Evolutionary conservation across 164 flowering plant genomes (phyloP).

Genomic region (Tetracentron sinense): DNA sequence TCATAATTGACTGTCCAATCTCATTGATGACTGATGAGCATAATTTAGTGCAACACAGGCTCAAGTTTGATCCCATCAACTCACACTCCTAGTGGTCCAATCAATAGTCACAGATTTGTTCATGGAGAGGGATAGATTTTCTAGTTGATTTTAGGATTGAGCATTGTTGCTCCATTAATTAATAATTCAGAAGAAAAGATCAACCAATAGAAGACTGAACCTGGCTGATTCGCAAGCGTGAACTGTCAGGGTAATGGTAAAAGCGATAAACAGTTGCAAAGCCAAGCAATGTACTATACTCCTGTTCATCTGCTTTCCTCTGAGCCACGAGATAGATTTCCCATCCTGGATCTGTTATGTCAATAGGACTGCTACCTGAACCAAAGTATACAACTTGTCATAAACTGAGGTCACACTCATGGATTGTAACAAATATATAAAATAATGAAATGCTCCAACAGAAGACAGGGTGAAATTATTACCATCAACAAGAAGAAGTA

Average conservation of each 20-base stretch:
- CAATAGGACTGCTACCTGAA: slow-evolving; percentile 91
- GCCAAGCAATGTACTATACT: slow-evolving; percentile 52
- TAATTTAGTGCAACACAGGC: not conserved
- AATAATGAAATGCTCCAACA: not conserved
- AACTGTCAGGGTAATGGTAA: slow-evolving; percentile 67
- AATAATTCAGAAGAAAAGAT: not conserved
- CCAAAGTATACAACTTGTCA: slow-evolving; percentile 8
- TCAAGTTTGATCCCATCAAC: not conserved
- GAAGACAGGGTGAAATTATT: slow-evolving; percentile 10
- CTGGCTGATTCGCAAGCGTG: slow-evolving; percentile 85
- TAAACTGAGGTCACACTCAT: not conserved
- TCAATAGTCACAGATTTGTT: not conserved
- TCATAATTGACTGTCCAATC: no score
- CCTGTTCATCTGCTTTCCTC: slow-evolving; percentile 36
- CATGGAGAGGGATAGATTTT: no score
- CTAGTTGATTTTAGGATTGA: not conserved
- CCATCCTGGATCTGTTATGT: slow-evolving; percentile 82
- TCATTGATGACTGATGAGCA: no score
- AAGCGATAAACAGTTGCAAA: slow-evolving; percentile 80
- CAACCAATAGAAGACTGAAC: slow-evolving; percentile 36
- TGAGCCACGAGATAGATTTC: slow-evolving; percentile 65
- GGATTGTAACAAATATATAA: not conserved
- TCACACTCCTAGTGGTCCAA: not conserved
- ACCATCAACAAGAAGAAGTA: slow-evolving; percentile 94
- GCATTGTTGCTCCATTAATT: not conserved